phyloP scores from a whole-genome alignment of 164 flowering plant genomes.

The Hamamelis virginiana region DNA sequence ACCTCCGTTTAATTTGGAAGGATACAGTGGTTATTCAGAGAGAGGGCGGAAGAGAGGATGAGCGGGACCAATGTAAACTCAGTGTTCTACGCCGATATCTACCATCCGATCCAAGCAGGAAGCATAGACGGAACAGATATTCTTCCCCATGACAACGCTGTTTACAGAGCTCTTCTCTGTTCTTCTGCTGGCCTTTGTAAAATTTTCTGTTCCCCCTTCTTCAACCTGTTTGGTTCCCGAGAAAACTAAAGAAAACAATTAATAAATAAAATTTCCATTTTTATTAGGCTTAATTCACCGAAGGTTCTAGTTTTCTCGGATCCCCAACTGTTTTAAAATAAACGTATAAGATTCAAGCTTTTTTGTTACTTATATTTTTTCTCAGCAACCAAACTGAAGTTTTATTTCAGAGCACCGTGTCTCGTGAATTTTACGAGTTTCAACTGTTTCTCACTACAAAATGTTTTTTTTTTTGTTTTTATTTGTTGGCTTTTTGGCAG shows the following conservation, averaged over 20 bases:
- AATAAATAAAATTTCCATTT: too few relatives aligned
- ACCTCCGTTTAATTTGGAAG: neutral
- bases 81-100: slow-evolving; percentile 78
- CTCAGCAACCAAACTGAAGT: neutral
- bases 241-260: neutral
- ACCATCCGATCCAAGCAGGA: slow-evolving; percentile 94
- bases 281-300: too few relatives aligned
- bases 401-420: neutral
- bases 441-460: neutral
- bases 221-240: neutral
- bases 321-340: too few relatives aligned
- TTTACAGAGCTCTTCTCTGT: slow-evolving; percentile 86
- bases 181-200: slow-evolving; percentile 82
- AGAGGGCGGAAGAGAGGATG: slow-evolving; percentile 6
- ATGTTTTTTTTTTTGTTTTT: slow-evolving; percentile 1
- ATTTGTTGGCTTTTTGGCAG: too few relatives aligned
- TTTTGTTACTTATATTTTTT: neutral
- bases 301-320: too few relatives aligned
- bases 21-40: neutral
- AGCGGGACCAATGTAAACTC: slow-evolving; percentile 43
- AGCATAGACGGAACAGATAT: slow-evolving; percentile 94
- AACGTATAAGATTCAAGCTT: slow-evolving; percentile 1
- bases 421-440: neutral
- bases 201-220: neutral
- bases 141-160: slow-evolving; percentile 84